These are phyloP conservation scores for Lasiosphaeris hirsuta DNA, from an alignment of 495 filamentous ascomycete species.

Conservation along the genomic window DNA sequence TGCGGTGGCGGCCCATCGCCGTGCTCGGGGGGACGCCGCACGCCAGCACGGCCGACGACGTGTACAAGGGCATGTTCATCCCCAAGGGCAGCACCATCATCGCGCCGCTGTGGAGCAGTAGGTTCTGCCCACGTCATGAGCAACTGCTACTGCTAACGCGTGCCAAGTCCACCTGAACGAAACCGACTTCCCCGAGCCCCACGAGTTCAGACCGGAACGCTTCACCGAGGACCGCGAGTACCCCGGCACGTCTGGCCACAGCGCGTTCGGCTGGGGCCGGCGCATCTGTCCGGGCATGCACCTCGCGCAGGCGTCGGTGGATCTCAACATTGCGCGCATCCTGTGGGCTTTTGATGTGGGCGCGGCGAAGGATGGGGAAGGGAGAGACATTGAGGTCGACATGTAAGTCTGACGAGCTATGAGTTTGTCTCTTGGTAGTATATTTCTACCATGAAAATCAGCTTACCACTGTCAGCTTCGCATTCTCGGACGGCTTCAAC, in stretches of 20 bases:
- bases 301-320: conserved; percentile 47
- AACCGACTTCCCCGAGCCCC: conserved; percentile 54
- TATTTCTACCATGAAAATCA: too few relatives aligned
- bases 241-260: conserved; percentile 51
- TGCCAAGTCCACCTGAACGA: conserved; percentile 51
- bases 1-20: conserved; percentile 51
- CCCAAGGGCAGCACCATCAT: conserved; percentile 54
- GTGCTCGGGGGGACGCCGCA: conserved; percentile 56
- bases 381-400: conserved; percentile 47
- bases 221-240: conserved; percentile 44
- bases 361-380: conserved; percentile 42
- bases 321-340: conserved; percentile 51
- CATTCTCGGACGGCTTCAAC: conserved; percentile 52
- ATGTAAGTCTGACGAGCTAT: conserved; percentile 34
- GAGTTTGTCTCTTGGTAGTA: background rate
- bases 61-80: conserved; percentile 52
- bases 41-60: conserved; percentile 53
- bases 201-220: conserved; percentile 47
- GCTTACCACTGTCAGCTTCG: too few relatives aligned
- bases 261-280: conserved; percentile 56
- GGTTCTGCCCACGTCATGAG: conserved; percentile 31
- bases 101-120: conserved; percentile 42
- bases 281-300: conserved; percentile 57
- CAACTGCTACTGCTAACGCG: background rate
- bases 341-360: conserved; percentile 51